A percentile compares a stretch with the other conserved stretches of the same genome.
Evolutionary conservation across 495 filamentous ascomycete species (phyloP).

Genomic region (Penicillium cataractarum): DNA sequence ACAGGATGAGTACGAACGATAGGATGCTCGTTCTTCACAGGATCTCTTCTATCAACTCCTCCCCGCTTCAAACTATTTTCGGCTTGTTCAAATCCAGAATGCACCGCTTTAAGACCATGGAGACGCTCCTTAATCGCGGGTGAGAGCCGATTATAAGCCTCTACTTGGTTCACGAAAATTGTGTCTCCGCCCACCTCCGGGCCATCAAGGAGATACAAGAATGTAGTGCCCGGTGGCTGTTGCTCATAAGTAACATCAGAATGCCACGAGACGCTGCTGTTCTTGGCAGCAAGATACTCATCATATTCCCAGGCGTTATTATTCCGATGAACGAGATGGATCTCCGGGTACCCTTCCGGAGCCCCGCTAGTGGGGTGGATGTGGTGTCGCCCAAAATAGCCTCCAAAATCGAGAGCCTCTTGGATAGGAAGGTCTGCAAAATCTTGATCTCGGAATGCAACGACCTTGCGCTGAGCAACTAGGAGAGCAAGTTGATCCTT

Average conservation of each 20-base stretch:
- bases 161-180: conserved; percentile 69
- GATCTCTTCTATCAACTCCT: conserved; percentile 70
- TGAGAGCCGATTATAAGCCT: conserved; percentile 77
- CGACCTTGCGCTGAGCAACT: conserved; percentile 77
- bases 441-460: conserved; percentile 80
- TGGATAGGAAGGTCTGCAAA: conserved; percentile 74
- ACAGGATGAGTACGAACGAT: conserved; percentile 78
- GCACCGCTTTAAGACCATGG: conserved; percentile 75
- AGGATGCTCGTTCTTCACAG: conserved; percentile 71
- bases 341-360: conserved; percentile 70
- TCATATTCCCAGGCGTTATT: conserved; percentile 62
- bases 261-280: conserved; percentile 77
- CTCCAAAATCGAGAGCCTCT: conserved; percentile 69
- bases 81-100: conserved; percentile 74
- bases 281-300: conserved; percentile 63
- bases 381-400: conserved; percentile 81
- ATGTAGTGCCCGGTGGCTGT: conserved; percentile 85
- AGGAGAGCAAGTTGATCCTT: conserved; percentile 83
- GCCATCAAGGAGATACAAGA: conserved; percentile 77
- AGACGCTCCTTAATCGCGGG: conserved; percentile 71
- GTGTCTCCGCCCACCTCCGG: conserved; percentile 82
- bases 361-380: conserved; percentile 80
- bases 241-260: conserved; percentile 81
- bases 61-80: conserved; percentile 56
- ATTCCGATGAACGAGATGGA: conserved; percentile 78